A percentile compares a stretch with the other conserved stretches of the same genome.
phyloP scores from a whole-genome alignment of 1,139 yeast species.

The Saccharomyces hybrid region DNA sequence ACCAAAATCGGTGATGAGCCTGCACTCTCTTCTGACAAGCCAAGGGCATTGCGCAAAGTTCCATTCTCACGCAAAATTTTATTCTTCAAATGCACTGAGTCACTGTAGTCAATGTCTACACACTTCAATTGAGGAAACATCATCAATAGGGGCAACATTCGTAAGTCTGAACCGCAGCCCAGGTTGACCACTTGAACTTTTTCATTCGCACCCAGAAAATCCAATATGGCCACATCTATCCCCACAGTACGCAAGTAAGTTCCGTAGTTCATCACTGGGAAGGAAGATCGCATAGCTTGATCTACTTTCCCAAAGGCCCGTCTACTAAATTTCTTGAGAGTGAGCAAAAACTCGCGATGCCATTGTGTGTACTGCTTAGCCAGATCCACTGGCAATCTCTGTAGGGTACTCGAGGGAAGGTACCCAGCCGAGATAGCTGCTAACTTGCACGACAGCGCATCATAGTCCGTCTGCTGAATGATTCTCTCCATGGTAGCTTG shows the following conservation, averaged over 20 bases:
- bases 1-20: conserved; percentile 13
- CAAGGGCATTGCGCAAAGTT: conserved; percentile 22
- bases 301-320: conserved; percentile 20
- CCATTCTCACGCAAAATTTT: conserved; percentile 30
- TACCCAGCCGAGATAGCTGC: conserved; percentile 52
- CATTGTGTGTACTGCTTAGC: conserved; percentile 26
- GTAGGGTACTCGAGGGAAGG: conserved; percentile 40
- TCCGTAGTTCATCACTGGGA: conserved; percentile 78
- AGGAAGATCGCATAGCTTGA: conserved; percentile 37
- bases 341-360: conserved; percentile 18
- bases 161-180: conserved; percentile 96
- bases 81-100: conserved; percentile 53
- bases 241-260: conserved; percentile 68
- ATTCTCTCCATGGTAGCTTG: conserved; percentile 19
- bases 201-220: conserved; percentile 36
- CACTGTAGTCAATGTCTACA: conserved; percentile 71
- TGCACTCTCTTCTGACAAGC: conserved; percentile 6
- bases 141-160: conserved; percentile 33
- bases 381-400: conserved; percentile 36
- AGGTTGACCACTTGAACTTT: conserved; percentile 62
- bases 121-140: conserved; percentile 36
- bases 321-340: conserved; percentile 17
- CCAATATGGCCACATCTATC: conserved; percentile 47
- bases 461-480: conserved; percentile 56
- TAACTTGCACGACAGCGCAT: conserved; percentile 70